phyloP scores from a whole-genome alignment of 352 stramenopile genomes.

The Phytophthora lateralis region DNA sequence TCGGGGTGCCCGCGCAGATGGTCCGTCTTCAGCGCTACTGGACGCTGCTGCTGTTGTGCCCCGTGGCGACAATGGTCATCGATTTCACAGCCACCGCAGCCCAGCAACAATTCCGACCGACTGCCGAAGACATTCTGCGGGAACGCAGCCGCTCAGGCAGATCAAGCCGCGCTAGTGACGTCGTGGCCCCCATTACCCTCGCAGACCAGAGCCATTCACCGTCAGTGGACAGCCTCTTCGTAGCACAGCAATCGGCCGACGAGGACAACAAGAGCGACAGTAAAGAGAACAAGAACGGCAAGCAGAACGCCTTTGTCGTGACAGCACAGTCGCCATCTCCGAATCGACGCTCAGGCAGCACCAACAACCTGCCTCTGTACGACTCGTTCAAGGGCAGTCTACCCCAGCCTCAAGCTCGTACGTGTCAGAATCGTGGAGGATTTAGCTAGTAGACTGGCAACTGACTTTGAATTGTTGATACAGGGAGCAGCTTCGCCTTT shows the following conservation, averaged over 20 bases:
- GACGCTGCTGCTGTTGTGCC: slow-evolving; percentile 57
- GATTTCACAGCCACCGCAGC: slow-evolving; percentile 46
- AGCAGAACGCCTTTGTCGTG: slow-evolving; percentile 20
- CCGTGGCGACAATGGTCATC: slow-evolving; percentile 46
- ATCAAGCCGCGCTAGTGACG: slow-evolving; percentile 24
- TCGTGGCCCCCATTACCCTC: slow-evolving; percentile 20
- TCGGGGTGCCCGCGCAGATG: slow-evolving; percentile 53
- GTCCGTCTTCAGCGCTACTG: slow-evolving; percentile 53
- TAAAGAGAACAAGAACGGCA: slow-evolving; percentile 10
- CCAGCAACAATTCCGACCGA: slow-evolving; percentile 60
- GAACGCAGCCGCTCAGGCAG: slow-evolving; percentile 40
- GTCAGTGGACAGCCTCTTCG: slow-evolving; percentile 31
- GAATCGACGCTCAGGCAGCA: slow-evolving; percentile 20
- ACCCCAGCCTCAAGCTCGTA: slow-evolving; percentile 22
- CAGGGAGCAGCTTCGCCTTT: slow-evolving; percentile 42
- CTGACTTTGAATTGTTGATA: slow-evolving; percentile 1
- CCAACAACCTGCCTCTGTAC: slow-evolving; percentile 21
- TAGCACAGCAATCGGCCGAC: slow-evolving; percentile 23
- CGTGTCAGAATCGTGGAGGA: slow-evolving; percentile 2
- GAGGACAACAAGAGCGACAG: slow-evolving; percentile 21
- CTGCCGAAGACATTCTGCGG: slow-evolving; percentile 65
- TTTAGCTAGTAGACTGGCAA: neutral
- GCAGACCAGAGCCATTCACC: slow-evolving; percentile 5
- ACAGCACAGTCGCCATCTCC: slow-evolving; percentile 19
- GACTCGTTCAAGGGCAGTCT: slow-evolving; percentile 31